Conservation (phyloP, 768 basidiomycete genomes). For the Russula abietina region DNA sequence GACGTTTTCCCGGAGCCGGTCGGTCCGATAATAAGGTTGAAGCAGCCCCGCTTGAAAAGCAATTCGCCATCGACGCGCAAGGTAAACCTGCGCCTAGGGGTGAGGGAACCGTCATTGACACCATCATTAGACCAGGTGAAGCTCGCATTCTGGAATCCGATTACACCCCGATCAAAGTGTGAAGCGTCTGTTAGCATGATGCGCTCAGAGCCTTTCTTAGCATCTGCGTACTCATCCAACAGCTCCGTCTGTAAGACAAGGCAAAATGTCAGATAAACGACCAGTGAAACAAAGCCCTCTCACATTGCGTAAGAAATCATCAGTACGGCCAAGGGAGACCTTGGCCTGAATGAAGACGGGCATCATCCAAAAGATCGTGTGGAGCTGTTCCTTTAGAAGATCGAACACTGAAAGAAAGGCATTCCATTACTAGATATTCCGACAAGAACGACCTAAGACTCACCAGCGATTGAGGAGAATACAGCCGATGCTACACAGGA, state of each 20-base stretch:
- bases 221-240: slow-evolving; percentile 29
- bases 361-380: slow-evolving; percentile 26
- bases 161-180: slow-evolving; percentile 25
- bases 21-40: slow-evolving; percentile 56
- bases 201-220: slow-evolving; percentile 15
- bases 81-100: slow-evolving; percentile 43
- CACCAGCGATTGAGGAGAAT: slow-evolving; percentile 30
- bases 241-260: slow-evolving; percentile 31
- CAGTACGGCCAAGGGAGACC: slow-evolving; percentile 38
- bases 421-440: neutral
- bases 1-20: slow-evolving; percentile 60
- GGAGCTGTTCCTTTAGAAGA: slow-evolving; percentile 34
- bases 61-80: slow-evolving; percentile 50
- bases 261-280: neutral
- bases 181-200: slow-evolving; percentile 23
- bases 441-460: neutral
- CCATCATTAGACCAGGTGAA: slow-evolving; percentile 49
- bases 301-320: slow-evolving; percentile 36
- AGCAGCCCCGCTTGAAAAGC: slow-evolving; percentile 44
- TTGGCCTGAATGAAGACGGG: slow-evolving; percentile 30
- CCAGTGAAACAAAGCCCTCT: neutral
- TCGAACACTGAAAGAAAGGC: slow-evolving; percentile 35
- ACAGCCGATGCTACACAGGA: slow-evolving; percentile 26
- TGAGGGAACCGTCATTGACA: slow-evolving; percentile 31
- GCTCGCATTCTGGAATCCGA: slow-evolving; percentile 49